Base-by-base conservation (phyloP, 2,329 filamentous ascomycete genomes). In the Parasarocladium wereldwijsianum region DNA sequence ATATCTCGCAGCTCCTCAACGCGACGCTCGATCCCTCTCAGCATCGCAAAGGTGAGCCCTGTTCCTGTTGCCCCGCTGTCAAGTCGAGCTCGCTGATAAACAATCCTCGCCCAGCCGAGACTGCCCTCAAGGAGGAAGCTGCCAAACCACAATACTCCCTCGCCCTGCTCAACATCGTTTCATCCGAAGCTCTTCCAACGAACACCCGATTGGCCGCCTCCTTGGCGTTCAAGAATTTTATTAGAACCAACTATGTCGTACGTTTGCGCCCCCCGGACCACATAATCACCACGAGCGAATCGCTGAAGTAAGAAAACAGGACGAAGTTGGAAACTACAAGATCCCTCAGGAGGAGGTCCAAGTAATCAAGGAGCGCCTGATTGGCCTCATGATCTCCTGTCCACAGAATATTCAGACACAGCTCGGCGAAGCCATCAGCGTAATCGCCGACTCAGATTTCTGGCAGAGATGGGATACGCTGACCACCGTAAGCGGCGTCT, bases 201-300 rank as follows among this genome's bases (percentile, higher is more conserved):
- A 87, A 82, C 44, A 90, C 82, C 36, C 76, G 90, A 38, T 74
- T 98, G 24, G 74, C 87, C 6, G 83, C 81, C 45, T 83, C 90
- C 17, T 67, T 98, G 36, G 90, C 82, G 61, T 98, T 98, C 70
- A 98, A 98, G 60, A 98, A 98, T 62, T 93, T 93, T 55, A 85
- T 98, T 48, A 80, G 81, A 54, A 74, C 80, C 49, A 90, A 85
- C 63, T 98, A 92, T 73, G 82, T 84, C 43, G 75, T 78, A 57
- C 42, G 71, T n/a, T n/a, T n/a, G n/a, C 62, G 26, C 10, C 34
- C 29, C 26, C 15, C 24, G 23, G 9, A 5, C 10, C 29, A 25
- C 37, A 16, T 19, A 29, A 30, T 24, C 19, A 9, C 6, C 10
- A 20, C 22, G 24, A 12, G 17, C 11, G 26, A 22, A 12, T 14